Conservation (phyloP, 192 early-diverging fungal species). For the Gorgonomyces haynaldii region DNA sequence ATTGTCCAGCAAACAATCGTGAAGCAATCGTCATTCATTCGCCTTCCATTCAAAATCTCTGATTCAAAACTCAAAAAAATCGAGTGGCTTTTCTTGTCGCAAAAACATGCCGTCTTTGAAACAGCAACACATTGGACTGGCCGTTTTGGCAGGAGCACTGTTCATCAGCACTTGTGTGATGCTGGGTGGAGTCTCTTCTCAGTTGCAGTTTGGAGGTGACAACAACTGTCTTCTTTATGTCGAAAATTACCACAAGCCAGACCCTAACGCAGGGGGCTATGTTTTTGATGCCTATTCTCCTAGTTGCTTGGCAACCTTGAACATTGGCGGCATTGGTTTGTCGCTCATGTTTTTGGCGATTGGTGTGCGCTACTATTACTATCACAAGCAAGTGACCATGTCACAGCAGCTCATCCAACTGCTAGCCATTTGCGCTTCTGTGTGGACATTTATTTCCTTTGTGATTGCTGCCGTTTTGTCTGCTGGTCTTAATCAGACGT, state of each 20-base stretch:
- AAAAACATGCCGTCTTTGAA: too few relatives aligned
- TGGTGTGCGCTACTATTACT: slow-evolving; percentile 9
- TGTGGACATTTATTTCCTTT: slow-evolving; percentile 14
- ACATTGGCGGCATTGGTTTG: neutral
- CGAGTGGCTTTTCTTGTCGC: too few relatives aligned
- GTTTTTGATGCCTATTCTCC: slow-evolving; percentile 9
- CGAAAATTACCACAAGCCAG: slow-evolving; percentile 4
- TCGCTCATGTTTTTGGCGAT: neutral
- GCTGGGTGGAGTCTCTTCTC: neutral
- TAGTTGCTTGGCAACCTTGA: neutral
- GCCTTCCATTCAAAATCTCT: too few relatives aligned
- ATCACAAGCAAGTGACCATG: slow-evolving; percentile 9
- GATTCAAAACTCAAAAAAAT: too few relatives aligned
- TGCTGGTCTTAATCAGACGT: slow-evolving; percentile 20
- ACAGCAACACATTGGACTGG: too few relatives aligned
- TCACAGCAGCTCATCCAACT: slow-evolving; percentile 18
- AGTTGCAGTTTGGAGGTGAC: neutral
- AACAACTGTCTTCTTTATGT: neutral
- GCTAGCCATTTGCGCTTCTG: slow-evolving; percentile 16
- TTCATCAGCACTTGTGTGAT: too few relatives aligned
- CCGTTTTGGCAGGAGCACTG: too few relatives aligned
- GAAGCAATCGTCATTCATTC: too few relatives aligned
- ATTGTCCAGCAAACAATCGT: too few relatives aligned
- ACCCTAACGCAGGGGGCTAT: neutral
- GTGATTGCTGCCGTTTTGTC: slow-evolving; percentile 18